phyloP scores from a whole-genome alignment of 2,329 filamentous ascomycete genomes.

The Amauroascus verrucosus region DNA sequence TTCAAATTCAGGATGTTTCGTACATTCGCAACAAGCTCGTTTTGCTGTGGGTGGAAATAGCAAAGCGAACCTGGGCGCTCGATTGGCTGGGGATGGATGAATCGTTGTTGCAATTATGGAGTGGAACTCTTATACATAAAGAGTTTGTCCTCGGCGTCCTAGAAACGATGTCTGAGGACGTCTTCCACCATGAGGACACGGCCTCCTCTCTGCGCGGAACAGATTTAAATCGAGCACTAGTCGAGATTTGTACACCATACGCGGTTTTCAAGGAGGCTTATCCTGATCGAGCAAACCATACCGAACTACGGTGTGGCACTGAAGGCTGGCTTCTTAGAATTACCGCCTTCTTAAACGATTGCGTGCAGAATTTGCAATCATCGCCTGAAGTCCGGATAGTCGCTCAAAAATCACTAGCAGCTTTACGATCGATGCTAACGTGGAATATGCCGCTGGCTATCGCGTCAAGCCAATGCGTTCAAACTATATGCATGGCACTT shows the following conservation, averaged over 20 bases:
- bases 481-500: constrained; percentile 60
- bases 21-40: constrained; percentile 91
- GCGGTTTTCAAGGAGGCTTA: constrained; percentile 65
- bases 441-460: constrained; percentile 85
- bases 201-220: constrained; percentile 74
- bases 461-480: constrained; percentile 57
- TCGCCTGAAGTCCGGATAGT: constrained; percentile 59
- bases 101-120: constrained; percentile 71
- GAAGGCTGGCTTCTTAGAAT: constrained; percentile 83
- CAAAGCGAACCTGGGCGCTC: constrained; percentile 83
- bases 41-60: constrained; percentile 87
- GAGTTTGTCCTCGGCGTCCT: constrained; percentile 80
- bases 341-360: constrained; percentile 62
- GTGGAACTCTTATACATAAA: constrained; percentile 54
- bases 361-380: constrained; percentile 55
- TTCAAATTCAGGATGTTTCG: constrained; percentile 61
- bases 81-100: constrained; percentile 95
- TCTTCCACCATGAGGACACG: constrained; percentile 83
- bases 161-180: constrained; percentile 85
- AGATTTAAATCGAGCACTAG: constrained; percentile 74
- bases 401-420: constrained; percentile 64
- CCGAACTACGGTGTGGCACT: constrained; percentile 62
- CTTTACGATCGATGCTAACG: constrained; percentile 66
- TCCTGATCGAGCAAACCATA: constrained; percentile 58
- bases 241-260: constrained; percentile 84